Percentiles rank a stretch among this genome's conserved stretches.
phyloP scores from a whole-genome alignment of 192 early-diverging fungal genomes.

The Jimgerdemannia flammicorona region DNA sequence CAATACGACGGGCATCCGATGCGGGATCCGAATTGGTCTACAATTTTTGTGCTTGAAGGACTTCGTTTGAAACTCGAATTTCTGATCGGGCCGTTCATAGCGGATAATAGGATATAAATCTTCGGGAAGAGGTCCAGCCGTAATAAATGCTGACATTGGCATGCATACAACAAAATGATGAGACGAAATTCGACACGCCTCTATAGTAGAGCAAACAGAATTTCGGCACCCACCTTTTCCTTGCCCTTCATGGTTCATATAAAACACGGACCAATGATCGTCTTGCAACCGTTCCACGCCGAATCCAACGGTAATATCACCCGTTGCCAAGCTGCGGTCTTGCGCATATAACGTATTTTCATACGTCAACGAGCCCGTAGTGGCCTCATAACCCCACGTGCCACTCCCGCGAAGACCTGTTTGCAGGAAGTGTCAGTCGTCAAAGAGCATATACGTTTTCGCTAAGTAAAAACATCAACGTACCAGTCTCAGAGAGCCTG shows the following conservation, averaged over 20 bases:
- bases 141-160: not conserved
- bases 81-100: not conserved
- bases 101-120: not conserved
- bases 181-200: not conserved
- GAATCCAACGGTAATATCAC: not conserved
- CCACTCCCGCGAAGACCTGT: not conserved
- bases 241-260: not conserved
- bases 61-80: not conserved
- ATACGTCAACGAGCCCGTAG: not conserved
- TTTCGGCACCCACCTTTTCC: not conserved
- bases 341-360: not conserved
- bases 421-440: not conserved
- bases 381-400: not conserved
- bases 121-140: not conserved
- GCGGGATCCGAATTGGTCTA: not conserved
- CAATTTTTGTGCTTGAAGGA: not conserved
- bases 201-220: not conserved
- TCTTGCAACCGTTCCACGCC: not conserved
- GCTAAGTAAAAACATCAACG: not conserved
- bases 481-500: not conserved
- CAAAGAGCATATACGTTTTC: not conserved
- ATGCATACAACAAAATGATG: not conserved
- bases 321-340: not conserved
- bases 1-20: not conserved
- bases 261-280: not conserved